A percentile compares a stretch with the other conserved stretches of the same genome.
Conservation (phyloP, 148 eudicot species). For the Cornus suecica region DNA sequence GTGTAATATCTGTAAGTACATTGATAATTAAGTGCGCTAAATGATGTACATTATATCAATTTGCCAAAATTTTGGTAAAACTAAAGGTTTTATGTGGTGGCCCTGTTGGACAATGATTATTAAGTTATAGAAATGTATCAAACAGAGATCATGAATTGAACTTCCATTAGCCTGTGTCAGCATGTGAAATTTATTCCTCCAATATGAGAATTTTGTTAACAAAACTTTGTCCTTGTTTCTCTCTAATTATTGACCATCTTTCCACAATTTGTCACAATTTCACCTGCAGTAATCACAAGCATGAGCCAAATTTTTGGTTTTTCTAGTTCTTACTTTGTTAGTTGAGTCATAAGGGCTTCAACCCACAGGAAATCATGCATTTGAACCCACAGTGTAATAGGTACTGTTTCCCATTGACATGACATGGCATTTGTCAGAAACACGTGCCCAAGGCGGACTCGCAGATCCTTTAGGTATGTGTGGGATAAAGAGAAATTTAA, state of each 20-base stretch:
- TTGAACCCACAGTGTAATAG: too few relatives aligned
- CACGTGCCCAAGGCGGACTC: too few relatives aligned
- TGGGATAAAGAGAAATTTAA: too few relatives aligned
- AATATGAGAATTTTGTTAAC: background rate
- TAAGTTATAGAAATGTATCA: background rate
- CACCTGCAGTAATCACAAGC: background rate
- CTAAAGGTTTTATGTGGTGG: background rate
- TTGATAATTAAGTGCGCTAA: background rate
- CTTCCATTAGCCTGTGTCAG: background rate
- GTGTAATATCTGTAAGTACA: slow-evolving; percentile 63
- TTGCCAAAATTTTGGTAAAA: background rate
- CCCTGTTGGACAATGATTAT: background rate
- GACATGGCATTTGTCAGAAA: too few relatives aligned
- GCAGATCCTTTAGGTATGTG: too few relatives aligned
- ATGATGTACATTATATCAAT: background rate
- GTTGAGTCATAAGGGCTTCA: too few relatives aligned
- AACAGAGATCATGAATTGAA: background rate
- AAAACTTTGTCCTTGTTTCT: background rate
- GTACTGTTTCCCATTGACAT: too few relatives aligned
- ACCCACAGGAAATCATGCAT: too few relatives aligned
- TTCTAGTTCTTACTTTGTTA: background rate
- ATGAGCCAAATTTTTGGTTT: background rate
- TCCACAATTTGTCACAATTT: background rate
- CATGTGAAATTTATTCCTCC: background rate
- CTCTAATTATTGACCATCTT: background rate